These are phyloP conservation scores for Dimocarpus longan DNA, from an alignment of 345 rosid genomes.

Conservation along the genomic window DNA sequence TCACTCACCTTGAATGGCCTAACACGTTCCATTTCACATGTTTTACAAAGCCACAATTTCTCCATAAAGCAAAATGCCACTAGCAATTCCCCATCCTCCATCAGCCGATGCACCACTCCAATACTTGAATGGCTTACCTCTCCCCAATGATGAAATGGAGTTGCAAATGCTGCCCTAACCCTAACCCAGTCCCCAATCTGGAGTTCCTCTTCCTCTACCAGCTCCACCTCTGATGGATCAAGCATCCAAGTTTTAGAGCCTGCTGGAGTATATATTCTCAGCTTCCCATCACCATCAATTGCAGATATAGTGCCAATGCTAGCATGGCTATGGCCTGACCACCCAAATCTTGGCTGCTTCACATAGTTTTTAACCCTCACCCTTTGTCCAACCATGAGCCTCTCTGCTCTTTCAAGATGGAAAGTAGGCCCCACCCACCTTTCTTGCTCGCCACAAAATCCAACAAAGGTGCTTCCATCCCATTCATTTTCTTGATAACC, in stretches of 20 bases:
- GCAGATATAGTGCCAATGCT: constrained; percentile 83
- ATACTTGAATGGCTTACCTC: constrained; percentile 88
- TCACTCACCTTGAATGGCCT: constrained; percentile 77
- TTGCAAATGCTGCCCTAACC: constrained; percentile 62
- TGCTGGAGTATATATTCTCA: constrained; percentile 86
- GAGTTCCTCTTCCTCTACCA: constrained; percentile 81
- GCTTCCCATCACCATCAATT: constrained; percentile 92
- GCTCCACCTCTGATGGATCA: constrained; percentile 87
- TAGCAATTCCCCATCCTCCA: constrained; percentile 80
- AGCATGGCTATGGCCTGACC: constrained; percentile 90
- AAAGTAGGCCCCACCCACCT: constrained; percentile 81
- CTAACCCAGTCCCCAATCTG: constrained; percentile 87
- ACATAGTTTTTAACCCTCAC: constrained; percentile 72
- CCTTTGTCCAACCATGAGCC: constrained; percentile 71
- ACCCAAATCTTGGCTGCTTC: constrained; percentile 92
- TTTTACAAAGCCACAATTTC: constrained; percentile 92
- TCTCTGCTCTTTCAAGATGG: constrained; percentile 67
- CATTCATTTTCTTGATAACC: constrained; percentile 80
- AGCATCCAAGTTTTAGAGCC: constrained; percentile 98
- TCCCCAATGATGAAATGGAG: constrained; percentile 94
- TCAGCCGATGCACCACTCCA: constrained; percentile 79
- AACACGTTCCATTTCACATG: constrained; percentile 75
- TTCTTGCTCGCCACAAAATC: constrained; percentile 94
- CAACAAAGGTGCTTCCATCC: constrained; percentile 76
- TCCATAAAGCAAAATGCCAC: constrained; percentile 89